Conservation (phyloP, 345 rosid genomes). For the Heritiera littoralis region DNA sequence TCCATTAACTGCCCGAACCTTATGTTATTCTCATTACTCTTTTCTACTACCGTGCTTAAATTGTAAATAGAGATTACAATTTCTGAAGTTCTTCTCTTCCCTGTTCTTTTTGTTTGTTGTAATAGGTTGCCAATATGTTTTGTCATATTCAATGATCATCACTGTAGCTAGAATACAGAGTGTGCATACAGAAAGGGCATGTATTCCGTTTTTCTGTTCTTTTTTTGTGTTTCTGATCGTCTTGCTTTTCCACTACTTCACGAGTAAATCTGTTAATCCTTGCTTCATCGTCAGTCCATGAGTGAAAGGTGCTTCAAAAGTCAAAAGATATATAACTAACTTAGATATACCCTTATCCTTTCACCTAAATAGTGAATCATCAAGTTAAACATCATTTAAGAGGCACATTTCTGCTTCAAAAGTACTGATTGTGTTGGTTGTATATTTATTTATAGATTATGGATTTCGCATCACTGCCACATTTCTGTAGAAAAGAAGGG, state of each 20-base stretch:
- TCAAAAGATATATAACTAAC: background rate
- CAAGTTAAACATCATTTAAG: background rate
- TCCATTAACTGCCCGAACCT: background rate
- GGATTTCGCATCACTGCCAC: constrained; percentile 83
- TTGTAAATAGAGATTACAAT: background rate
- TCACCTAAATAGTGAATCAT: background rate
- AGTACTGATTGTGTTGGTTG: constrained; percentile 11
- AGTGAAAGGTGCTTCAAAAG: background rate
- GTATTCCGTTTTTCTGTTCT: background rate
- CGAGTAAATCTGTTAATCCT: background rate
- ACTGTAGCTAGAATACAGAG: background rate
- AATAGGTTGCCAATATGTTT: background rate
- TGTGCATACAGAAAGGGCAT: background rate
- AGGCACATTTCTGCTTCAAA: background rate
- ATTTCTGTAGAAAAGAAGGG: constrained; percentile 83
- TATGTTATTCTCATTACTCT: background rate
- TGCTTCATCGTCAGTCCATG: background rate
- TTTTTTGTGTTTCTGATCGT: constrained; percentile 5
- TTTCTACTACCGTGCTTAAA: background rate
- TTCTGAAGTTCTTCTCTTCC: background rate
- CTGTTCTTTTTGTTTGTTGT: background rate
- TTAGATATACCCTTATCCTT: background rate
- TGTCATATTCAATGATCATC: too few species aligned
- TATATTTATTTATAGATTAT: constrained; percentile 53
- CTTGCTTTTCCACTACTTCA: background rate